Percentiles rank a stretch among this genome's conserved stretches.
Conservation (phyloP, 2,329 filamentous ascomycete genomes). For the Microsporum canis region DNA sequence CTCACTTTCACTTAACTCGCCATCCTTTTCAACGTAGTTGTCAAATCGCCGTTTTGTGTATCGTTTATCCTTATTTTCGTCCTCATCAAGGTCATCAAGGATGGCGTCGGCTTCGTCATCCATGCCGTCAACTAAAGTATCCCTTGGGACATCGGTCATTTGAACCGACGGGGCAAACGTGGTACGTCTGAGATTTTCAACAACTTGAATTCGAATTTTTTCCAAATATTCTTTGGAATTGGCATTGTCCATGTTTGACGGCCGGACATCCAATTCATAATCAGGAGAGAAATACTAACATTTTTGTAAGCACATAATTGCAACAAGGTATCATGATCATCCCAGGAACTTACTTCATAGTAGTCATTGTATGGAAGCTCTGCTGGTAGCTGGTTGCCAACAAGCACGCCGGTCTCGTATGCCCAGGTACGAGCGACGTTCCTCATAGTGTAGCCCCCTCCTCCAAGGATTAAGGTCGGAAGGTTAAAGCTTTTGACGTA, state of each 20-base stretch:
- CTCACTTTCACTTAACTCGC: conserved; percentile 78
- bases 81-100: conserved; percentile 63
- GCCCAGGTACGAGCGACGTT: conserved; percentile 53
- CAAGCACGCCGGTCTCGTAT: conserved; percentile 65
- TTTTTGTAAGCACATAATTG: conserved; percentile 5
- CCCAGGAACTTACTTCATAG: conserved; percentile 50
- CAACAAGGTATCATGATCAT: not conserved
- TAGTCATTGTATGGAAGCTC: conserved; percentile 95
- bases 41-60: conserved; percentile 76
- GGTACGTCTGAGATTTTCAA: conserved; percentile 55
- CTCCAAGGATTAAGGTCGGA: conserved; percentile 54
- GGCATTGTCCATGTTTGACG: conserved; percentile 62
- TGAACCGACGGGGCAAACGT: conserved; percentile 52
- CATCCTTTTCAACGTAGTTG: conserved; percentile 60
- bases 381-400: conserved; percentile 67
- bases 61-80: conserved; percentile 73
- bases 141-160: conserved; percentile 52
- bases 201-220: conserved; percentile 54
- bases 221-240: conserved; percentile 58
- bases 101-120: conserved; percentile 56
- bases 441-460: conserved; percentile 59
- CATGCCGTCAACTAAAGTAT: conserved; percentile 43
- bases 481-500: conserved; percentile 58
- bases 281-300: conserved; percentile 55
- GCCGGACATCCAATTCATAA: conserved; percentile 57